Evolutionary conservation across 2,329 filamentous ascomycete genomes (phyloP).

Genomic region (Xylariales sp.): DNA sequence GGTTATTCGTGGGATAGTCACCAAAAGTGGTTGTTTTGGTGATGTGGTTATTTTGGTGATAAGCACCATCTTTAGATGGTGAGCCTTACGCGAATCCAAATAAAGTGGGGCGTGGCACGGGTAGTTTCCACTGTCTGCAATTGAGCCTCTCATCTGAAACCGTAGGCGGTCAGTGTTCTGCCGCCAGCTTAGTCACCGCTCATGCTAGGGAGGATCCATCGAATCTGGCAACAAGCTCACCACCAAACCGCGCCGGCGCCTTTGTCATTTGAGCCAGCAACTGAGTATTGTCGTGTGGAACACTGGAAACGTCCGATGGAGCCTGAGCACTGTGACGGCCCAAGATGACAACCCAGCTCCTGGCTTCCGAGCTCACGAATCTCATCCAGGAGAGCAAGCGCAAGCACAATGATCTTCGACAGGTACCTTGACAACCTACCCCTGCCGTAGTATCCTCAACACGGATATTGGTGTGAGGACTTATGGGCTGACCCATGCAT

Average conservation of each 20-base stretch:
- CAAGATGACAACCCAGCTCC: slow-evolving; percentile 85
- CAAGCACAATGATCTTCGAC: slow-evolving; percentile 85
- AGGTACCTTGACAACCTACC: slow-evolving; percentile 45
- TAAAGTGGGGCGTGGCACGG: too few relatives aligned
- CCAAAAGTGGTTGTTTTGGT: too few relatives aligned
- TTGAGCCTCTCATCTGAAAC: slow-evolving; percentile 1
- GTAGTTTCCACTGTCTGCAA: too few relatives aligned
- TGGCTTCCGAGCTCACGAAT: slow-evolving; percentile 82
- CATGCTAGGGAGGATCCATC: slow-evolving; percentile 9
- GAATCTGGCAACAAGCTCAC: slow-evolving; percentile 27
- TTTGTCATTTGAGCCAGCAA: too few relatives aligned
- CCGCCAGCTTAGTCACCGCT: slow-evolving; percentile 14
- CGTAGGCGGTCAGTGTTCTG: slow-evolving; percentile 5
- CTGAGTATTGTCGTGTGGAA: too few relatives aligned
- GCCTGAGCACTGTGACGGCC: slow-evolving; percentile 16
- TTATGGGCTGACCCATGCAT: too few relatives aligned
- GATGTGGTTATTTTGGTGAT: too few relatives aligned
- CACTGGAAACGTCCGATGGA: slow-evolving; percentile 23
- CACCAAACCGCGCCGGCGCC: background rate
- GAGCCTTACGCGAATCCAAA: too few relatives aligned
- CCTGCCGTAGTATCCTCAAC: slow-evolving; percentile 1
- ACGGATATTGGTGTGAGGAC: too few relatives aligned
- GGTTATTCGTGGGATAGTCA: too few relatives aligned
- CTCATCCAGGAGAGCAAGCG: slow-evolving; percentile 94
- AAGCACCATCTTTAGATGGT: too few relatives aligned